Evolutionary conservation across 163 green algal genomes (phyloP).

Genomic region (Dunaliella salina): DNA sequence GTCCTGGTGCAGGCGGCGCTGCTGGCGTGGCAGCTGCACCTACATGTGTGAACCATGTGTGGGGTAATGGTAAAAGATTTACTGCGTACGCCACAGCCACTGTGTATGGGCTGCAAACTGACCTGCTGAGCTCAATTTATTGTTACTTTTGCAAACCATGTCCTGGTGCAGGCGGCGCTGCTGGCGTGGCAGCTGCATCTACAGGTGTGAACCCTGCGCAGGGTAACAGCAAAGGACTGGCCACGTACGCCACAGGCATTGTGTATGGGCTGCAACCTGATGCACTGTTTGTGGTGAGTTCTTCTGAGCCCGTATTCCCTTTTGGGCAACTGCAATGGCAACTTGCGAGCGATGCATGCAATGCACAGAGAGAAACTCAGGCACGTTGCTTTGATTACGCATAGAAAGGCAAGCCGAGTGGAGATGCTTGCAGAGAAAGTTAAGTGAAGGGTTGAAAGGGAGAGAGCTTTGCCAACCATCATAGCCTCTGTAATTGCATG

Average conservation of each 20-base stretch:
- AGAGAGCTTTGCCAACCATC: too few relatives aligned
- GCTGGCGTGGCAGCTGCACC: background rate
- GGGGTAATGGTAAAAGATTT: constrained; percentile 19
- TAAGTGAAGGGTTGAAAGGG: too few relatives aligned
- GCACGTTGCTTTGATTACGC: too few relatives aligned
- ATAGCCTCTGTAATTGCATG: too few relatives aligned
- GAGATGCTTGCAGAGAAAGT: too few relatives aligned
- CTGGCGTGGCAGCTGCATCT: background rate
- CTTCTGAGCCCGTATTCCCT: too few relatives aligned
- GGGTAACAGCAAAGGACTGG: constrained; percentile 29
- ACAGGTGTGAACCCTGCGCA: background rate
- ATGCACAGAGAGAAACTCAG: too few relatives aligned
- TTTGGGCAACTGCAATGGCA: too few relatives aligned
- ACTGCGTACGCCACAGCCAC: constrained; percentile 88
- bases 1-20: background rate
- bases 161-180: background rate
- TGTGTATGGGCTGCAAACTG: constrained; percentile 91
- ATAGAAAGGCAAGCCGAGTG: too few relatives aligned
- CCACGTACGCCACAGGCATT: constrained; percentile 88
- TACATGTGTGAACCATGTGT: background rate
- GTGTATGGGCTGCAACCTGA: constrained; percentile 96
- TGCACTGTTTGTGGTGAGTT: constrained; percentile 87
- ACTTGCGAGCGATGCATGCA: too few relatives aligned
- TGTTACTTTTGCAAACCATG: too few relatives aligned
- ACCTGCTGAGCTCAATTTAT: too few relatives aligned